Conservation (phyloP, 495 filamentous ascomycete species). For the Neurospora pannonica region DNA sequence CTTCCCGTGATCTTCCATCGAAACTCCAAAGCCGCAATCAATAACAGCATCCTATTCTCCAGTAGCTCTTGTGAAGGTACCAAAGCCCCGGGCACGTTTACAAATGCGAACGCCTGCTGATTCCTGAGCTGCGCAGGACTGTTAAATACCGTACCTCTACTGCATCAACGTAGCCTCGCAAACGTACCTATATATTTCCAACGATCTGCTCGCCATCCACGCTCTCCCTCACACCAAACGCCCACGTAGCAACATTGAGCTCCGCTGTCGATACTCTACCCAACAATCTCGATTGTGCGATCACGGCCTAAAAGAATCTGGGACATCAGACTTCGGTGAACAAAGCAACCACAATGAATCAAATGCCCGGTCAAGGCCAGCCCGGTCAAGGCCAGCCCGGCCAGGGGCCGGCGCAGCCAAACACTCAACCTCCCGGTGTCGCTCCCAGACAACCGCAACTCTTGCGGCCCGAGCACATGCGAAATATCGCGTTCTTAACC, state of each 20-base stretch:
- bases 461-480: constrained; percentile 39
- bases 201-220: background rate
- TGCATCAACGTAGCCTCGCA: background rate
- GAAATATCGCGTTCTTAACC: constrained; percentile 29
- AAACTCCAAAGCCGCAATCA: background rate
- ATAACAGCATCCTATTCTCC: background rate
- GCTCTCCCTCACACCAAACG: background rate
- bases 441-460: background rate
- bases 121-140: background rate
- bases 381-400: constrained; percentile 24
- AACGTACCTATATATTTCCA: background rate
- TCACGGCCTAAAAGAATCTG: background rate
- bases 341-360: constrained; percentile 19
- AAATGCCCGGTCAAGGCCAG: constrained; percentile 21
- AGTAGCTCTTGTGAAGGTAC: background rate
- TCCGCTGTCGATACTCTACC: background rate
- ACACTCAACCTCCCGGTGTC: constrained; percentile 1
- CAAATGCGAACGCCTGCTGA: background rate
- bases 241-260: background rate
- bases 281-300: background rate
- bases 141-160: background rate
- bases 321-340: background rate
- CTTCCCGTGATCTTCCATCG: background rate
- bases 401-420: constrained; percentile 8
- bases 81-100: background rate